phyloP scores from a whole-genome alignment of 2,329 filamentous ascomycete species.

The Phaeomoniella chlamydospora region DNA sequence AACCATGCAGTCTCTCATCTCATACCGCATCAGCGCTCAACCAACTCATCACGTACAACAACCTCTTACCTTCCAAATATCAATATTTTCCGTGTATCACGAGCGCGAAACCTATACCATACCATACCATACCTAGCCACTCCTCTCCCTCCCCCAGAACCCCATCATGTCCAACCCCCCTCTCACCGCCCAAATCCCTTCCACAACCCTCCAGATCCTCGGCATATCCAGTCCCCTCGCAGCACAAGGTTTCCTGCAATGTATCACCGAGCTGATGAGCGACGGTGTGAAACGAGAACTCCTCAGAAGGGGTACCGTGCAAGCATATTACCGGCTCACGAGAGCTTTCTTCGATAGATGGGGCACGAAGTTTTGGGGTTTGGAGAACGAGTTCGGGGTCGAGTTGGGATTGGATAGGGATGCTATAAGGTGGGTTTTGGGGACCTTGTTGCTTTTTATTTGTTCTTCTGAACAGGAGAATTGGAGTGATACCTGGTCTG shows the following conservation, averaged over 20 bases:
- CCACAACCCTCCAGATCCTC: neutral
- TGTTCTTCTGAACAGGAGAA: neutral
- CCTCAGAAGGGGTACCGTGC: neutral
- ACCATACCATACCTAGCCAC: no score
- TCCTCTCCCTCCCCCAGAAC: no score
- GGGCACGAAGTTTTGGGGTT: neutral
- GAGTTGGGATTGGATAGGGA: neutral
- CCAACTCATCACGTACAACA: no score
- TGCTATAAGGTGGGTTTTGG: neutral
- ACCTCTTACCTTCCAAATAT: no score
- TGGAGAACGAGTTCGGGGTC: neutral
- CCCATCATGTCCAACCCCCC: neutral
- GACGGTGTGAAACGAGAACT: neutral
- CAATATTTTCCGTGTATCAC: no score
- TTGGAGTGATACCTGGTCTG: neutral
- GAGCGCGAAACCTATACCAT: no score
- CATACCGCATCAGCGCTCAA: no score
- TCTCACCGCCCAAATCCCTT: neutral
- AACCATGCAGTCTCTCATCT: no score
- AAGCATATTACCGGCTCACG: neutral
- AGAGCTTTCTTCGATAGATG: neutral
- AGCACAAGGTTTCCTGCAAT: neutral
- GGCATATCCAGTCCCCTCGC: neutral
- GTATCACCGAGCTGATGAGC: neutral
- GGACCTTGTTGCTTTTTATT: neutral